Evolutionary conservation across 768 basidiomycete species (phyloP).

Genomic region (Thelephora aurantiotincta): DNA sequence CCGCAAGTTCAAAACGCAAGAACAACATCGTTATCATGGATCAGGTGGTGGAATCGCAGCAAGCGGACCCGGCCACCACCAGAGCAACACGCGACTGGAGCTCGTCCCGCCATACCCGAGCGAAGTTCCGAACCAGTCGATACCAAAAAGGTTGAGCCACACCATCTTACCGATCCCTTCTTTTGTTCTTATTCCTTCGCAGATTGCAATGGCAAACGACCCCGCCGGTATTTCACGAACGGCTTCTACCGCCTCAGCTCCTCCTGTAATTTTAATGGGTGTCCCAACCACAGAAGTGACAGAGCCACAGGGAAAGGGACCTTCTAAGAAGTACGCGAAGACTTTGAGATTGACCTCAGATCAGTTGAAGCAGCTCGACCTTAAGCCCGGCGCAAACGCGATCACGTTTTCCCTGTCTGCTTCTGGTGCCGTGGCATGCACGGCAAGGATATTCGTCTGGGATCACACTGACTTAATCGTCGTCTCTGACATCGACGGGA

Average conservation of each 20-base stretch:
- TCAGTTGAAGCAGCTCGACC: conserved; percentile 78
- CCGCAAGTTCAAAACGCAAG: conserved; percentile 3
- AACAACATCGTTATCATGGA: conserved; percentile 58
- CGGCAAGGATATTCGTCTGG: conserved; percentile 93
- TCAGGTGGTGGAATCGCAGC: conserved; percentile 72
- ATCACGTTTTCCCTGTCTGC: conserved; percentile 89
- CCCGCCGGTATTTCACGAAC: background rate
- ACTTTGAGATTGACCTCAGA: conserved; percentile 87
- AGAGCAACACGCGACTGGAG: no score
- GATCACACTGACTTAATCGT: conserved; percentile 83
- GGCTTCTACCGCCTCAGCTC: no score
- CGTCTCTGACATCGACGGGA: conserved; percentile 96
- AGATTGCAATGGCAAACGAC: background rate
- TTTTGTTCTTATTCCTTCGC: background rate
- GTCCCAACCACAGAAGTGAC: background rate
- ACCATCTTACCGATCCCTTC: no score
- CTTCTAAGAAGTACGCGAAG: conserved; percentile 64
- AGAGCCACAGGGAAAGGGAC: background rate
- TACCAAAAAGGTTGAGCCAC: no score
- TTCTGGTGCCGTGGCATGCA: conserved; percentile 69
- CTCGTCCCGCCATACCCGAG: no score
- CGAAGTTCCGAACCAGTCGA: no score
- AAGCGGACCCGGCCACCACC: conserved; percentile 2
- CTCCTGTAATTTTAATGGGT: no score
- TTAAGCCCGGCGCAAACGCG: conserved; percentile 79